A percentile compares a stretch with the other conserved stretches of the same genome.
Evolutionary conservation across 2,329 filamentous ascomycete genomes (phyloP).

Genomic region (Fonsecaea nubica): DNA sequence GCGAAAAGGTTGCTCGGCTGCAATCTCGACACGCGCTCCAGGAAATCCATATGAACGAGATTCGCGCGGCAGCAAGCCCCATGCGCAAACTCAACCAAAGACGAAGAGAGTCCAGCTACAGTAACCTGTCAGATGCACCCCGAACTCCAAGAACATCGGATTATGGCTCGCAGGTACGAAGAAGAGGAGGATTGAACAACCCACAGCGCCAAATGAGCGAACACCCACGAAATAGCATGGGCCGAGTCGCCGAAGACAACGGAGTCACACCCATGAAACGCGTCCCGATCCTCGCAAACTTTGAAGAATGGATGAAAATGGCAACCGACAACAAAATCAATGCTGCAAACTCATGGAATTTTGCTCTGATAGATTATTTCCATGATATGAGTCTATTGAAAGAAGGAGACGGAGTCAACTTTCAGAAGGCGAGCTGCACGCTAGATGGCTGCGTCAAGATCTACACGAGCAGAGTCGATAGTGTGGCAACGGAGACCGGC

Average conservation of each 20-base stretch:
- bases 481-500: conserved; percentile 95
- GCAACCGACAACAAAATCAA: conserved; percentile 99
- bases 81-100: conserved; percentile 64
- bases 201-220: conserved; percentile 25
- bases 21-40: conserved; percentile 87
- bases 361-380: conserved; percentile 99
- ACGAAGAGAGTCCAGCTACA: conserved; percentile 55
- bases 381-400: conserved; percentile 98
- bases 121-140: conserved; percentile 63
- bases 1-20: conserved; percentile 86
- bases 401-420: conserved; percentile 96
- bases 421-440: conserved; percentile 97
- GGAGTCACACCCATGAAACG: conserved; percentile 40
- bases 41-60: conserved; percentile 88
- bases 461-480: conserved; percentile 97
- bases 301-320: conserved; percentile 99
- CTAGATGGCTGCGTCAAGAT: conserved; percentile 99
- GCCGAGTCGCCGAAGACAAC: conserved; percentile 31
- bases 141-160: conserved; percentile 59
- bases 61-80: conserved; percentile 80
- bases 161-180: conserved; percentile 31
- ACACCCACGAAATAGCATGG: conserved; percentile 15
- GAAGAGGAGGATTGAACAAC: conserved; percentile 23
- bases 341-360: conserved; percentile 97
- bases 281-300: conserved; percentile 87